A percentile compares a stretch with the other conserved stretches of the same genome.
Conservation (phyloP, 2,329 filamentous ascomycete genomes). For the Colletotrichum limetticola region DNA sequence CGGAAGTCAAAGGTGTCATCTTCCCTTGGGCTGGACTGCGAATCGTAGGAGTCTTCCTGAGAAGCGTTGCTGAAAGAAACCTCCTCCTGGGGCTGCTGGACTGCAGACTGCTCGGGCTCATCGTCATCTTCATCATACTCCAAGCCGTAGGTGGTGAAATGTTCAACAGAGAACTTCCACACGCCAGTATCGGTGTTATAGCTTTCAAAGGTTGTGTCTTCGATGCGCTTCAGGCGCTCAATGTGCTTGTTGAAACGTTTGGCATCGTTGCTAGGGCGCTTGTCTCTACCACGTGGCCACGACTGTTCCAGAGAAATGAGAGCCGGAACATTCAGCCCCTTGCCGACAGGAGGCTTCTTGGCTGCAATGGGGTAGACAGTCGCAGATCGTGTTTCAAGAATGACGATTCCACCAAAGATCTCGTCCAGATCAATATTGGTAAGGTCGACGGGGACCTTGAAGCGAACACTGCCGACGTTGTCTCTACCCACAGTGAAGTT, state of each 20-base stretch:
- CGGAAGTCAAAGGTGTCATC: slow-evolving; percentile 70
- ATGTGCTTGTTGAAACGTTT: slow-evolving; percentile 84
- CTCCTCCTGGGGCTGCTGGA: not conserved
- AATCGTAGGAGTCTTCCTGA: slow-evolving; percentile 42
- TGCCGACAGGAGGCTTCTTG: slow-evolving; percentile 85
- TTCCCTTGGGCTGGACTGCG: slow-evolving; percentile 49
- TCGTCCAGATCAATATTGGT: slow-evolving; percentile 82
- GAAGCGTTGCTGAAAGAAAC: not conserved
- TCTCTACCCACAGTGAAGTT: slow-evolving; percentile 86
- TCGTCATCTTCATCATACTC: slow-evolving; percentile 81
- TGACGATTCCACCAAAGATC: slow-evolving; percentile 81
- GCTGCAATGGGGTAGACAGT: slow-evolving; percentile 85
- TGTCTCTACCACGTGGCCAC: slow-evolving; percentile 80
- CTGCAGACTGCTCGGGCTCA: slow-evolving; percentile 52
- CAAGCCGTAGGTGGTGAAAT: slow-evolving; percentile 95
- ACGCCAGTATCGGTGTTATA: slow-evolving; percentile 84
- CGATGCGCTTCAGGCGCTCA: slow-evolving; percentile 80
- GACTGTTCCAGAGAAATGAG: slow-evolving; percentile 91
- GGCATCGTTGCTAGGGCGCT: slow-evolving; percentile 63
- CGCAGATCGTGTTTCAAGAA: slow-evolving; percentile 79
- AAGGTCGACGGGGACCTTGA: slow-evolving; percentile 85
- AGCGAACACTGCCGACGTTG: slow-evolving; percentile 83
- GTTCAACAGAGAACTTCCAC: slow-evolving; percentile 94
- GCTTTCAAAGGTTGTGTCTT: slow-evolving; percentile 82
- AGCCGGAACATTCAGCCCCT: slow-evolving; percentile 91